Evolutionary conservation across 805 yeast species (phyloP).

Genomic region (Cyberlindnera lachancei): DNA sequence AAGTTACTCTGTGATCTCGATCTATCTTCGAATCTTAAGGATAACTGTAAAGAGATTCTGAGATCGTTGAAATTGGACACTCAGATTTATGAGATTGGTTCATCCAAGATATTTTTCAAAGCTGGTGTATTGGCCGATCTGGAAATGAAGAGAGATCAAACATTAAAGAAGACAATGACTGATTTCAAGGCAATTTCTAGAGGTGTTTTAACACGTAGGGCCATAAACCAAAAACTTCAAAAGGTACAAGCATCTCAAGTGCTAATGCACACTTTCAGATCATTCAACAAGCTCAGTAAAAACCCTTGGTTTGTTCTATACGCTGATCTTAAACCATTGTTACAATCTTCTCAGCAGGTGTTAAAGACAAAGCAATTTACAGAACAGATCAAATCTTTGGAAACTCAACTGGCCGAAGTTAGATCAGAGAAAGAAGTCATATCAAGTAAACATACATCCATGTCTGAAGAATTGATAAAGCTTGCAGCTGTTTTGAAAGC

Average conservation of each 20-base stretch:
- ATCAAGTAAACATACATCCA: constrained; percentile 21
- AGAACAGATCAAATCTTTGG: constrained; percentile 47
- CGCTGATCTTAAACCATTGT: constrained; percentile 64
- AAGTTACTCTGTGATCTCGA: constrained; percentile 37
- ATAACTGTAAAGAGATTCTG: constrained; percentile 62
- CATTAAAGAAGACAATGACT: constrained; percentile 47
- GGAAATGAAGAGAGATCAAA: constrained; percentile 68
- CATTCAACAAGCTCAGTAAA: constrained; percentile 38
- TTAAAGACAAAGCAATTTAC: constrained; percentile 49
- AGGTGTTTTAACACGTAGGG: constrained; percentile 53
- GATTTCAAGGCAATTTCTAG: constrained; percentile 57
- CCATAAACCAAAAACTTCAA: constrained; percentile 40
- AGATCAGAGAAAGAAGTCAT: constrained; percentile 25
- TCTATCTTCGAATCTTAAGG: constrained; percentile 47
- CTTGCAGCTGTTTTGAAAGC: constrained; percentile 28
- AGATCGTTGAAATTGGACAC: constrained; percentile 64
- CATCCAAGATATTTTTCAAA: constrained; percentile 87
- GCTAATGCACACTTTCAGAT: constrained; percentile 52
- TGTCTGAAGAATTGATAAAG: constrained; percentile 23
- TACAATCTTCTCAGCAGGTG: constrained; percentile 56
- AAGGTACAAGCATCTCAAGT: constrained; percentile 65
- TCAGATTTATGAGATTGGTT: constrained; percentile 80
- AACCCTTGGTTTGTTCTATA: constrained; percentile 80
- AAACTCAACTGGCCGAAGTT: constrained; percentile 33
- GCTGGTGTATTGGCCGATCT: constrained; percentile 92